These are phyloP conservation scores for Madurella mycetomatis DNA, from an alignment of 2,329 filamentous ascomycete genomes.

Conservation along the genomic window DNA sequence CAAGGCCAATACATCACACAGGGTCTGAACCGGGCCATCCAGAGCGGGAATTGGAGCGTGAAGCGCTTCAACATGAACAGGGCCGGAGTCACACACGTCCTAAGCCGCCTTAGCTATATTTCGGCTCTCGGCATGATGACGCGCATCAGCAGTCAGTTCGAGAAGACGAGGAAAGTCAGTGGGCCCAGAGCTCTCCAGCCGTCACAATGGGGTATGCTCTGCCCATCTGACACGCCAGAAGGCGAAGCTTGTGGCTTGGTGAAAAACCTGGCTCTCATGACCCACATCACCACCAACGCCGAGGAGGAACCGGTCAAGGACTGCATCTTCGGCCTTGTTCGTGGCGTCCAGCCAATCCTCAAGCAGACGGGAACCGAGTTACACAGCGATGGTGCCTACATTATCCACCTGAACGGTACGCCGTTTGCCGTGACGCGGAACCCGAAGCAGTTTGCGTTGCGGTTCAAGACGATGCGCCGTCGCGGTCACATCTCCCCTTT, in stretches of 20 bases:
- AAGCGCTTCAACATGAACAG: slow-evolving; percentile 99
- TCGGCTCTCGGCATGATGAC: slow-evolving; percentile 99
- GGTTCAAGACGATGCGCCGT: slow-evolving; percentile 80
- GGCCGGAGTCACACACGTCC: slow-evolving; percentile 91
- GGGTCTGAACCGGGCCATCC: slow-evolving; percentile 92
- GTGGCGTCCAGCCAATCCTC: slow-evolving; percentile 73
- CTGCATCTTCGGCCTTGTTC: slow-evolving; percentile 80
- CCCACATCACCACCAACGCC: slow-evolving; percentile 95
- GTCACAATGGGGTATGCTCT: slow-evolving; percentile 98
- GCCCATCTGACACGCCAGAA: slow-evolving; percentile 94
- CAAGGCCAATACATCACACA: slow-evolving; percentile 84
- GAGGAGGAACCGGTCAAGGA: slow-evolving; percentile 87
- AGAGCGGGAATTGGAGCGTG: slow-evolving; percentile 95
- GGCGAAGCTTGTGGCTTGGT: slow-evolving; percentile 97
- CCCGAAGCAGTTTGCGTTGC: slow-evolving; percentile 79
- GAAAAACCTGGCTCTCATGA: slow-evolving; percentile 98
- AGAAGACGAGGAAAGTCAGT: slow-evolving; percentile 95
- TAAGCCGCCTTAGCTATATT: slow-evolving; percentile 94
- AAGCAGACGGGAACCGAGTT: slow-evolving; percentile 74
- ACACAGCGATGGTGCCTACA: slow-evolving; percentile 76
- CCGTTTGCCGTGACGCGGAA: slow-evolving; percentile 82
- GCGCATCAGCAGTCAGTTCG: slow-evolving; percentile 94
- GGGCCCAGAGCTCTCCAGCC: slow-evolving; percentile 94
- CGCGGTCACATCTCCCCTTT: slow-evolving; percentile 93
- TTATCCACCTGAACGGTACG: slow-evolving; percentile 93